Evolutionary conservation across 768 basidiomycete species (phyloP).

Genomic region (Auricularia sp.): DNA sequence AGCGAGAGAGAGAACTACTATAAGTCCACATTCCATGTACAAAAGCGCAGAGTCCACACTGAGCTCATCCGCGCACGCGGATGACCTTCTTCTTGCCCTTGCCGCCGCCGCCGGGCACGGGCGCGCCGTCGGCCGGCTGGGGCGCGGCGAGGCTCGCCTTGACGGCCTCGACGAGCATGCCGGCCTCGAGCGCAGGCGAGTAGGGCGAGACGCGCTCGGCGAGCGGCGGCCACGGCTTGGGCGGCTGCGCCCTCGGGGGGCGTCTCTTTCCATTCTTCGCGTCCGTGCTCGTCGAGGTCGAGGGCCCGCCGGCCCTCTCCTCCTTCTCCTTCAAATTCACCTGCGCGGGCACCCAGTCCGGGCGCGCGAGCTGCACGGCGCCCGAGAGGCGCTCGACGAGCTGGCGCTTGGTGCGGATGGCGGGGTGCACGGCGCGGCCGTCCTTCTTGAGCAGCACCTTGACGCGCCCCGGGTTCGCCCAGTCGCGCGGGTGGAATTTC

Average conservation of each 20-base stretch:
- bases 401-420: conserved; percentile 74
- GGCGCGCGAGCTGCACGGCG: conserved; percentile 64
- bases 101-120: conserved; percentile 27
- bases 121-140: conserved; percentile 34
- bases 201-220: conserved; percentile 69
- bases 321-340: conserved; percentile 19
- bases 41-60: no score
- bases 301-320: conserved; percentile 14
- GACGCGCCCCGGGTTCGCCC: conserved; percentile 96
- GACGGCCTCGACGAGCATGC: conserved; percentile 71
- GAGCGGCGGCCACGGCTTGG: conserved; percentile 64
- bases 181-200: conserved; percentile 66
- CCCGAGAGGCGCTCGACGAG: conserved; percentile 64
- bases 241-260: conserved; percentile 58
- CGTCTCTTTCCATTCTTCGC: conserved; percentile 17
- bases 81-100: conserved; percentile 79
- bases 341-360: conserved; percentile 35
- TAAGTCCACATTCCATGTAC: no score
- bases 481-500: conserved; percentile 89
- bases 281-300: conserved; percentile 16
- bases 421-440: conserved; percentile 49
- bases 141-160: conserved; percentile 75
- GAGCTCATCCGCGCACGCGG: conserved; percentile 47
- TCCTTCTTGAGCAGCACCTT: conserved; percentile 89
- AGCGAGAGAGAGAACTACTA: no score